Conservation (phyloP, 148 eudicot species). For the Cornus kousa region DNA sequence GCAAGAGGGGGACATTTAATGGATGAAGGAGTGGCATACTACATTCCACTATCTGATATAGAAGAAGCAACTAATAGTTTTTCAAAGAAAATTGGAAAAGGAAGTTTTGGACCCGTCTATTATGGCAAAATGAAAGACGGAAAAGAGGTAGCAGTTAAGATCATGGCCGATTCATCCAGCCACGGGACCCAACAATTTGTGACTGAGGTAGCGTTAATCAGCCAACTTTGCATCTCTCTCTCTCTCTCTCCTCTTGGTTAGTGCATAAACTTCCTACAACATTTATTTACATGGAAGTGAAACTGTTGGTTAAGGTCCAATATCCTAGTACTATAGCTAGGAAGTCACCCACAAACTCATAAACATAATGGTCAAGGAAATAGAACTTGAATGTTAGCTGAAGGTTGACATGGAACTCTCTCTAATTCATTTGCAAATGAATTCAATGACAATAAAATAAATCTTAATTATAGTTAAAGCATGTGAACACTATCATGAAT, state of each 20-base stretch:
- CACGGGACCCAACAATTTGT: slow-evolving; percentile 87
- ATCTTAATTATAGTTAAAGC: neutral
- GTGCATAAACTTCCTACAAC: neutral
- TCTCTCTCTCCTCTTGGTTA: too few species aligned
- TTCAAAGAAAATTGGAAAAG: slow-evolving; percentile 71
- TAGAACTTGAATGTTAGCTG: neutral
- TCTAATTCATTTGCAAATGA: too few species aligned
- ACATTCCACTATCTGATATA: slow-evolving; percentile 61
- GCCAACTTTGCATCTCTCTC: neutral
- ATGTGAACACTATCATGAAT: neutral
- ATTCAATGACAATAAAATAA: neutral
- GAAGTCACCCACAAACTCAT: too few species aligned
- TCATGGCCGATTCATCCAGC: slow-evolving; percentile 81
- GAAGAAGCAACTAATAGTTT: slow-evolving; percentile 76
- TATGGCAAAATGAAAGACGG: slow-evolving; percentile 86
- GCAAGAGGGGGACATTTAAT: slow-evolving; percentile 55
- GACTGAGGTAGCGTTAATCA: slow-evolving; percentile 64
- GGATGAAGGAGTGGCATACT: slow-evolving; percentile 83
- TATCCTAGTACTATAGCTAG: neutral
- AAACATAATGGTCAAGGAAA: neutral
- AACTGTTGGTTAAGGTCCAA: neutral
- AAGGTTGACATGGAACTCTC: neutral
- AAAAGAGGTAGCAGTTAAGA: slow-evolving; percentile 89
- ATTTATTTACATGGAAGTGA: neutral
- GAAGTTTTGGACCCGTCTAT: slow-evolving; percentile 96